phyloP scores from a whole-genome alignment of 768 basidiomycete species.

The Zangia roseola region DNA sequence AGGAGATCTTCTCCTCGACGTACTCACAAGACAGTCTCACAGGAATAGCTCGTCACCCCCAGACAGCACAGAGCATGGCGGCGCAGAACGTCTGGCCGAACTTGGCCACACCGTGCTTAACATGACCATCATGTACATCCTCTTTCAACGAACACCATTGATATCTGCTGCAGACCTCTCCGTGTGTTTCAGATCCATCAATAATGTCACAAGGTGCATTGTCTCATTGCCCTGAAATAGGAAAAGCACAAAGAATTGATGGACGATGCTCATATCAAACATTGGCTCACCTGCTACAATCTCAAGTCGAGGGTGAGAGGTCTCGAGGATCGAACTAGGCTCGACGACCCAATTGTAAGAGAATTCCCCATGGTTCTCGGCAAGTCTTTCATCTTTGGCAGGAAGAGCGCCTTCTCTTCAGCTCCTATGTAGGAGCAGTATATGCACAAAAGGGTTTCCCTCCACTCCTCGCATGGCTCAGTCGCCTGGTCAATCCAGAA shows the following conservation, averaged over 20 bases:
- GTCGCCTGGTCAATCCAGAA: constrained; percentile 52
- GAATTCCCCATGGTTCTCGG: not conserved
- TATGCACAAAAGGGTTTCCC: constrained; percentile 54
- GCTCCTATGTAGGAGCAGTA: constrained; percentile 66
- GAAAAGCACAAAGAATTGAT: constrained; percentile 31
- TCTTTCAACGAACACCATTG: constrained; percentile 47
- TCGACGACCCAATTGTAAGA: constrained; percentile 39
- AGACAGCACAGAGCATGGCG: constrained; percentile 49
- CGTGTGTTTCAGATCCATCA: constrained; percentile 34
- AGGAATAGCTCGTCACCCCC: constrained; percentile 30
- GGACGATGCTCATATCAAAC: constrained; percentile 39
- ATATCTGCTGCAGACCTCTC: constrained; percentile 41
- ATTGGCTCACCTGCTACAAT: constrained; percentile 52
- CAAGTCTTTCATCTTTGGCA: constrained; percentile 25
- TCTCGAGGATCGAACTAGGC: constrained; percentile 34
- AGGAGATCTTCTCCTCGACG: constrained; percentile 57
- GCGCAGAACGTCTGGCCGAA: constrained; percentile 56
- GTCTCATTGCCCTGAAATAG: constrained; percentile 12
- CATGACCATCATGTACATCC: constrained; percentile 49
- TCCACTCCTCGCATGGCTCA: constrained; percentile 56
- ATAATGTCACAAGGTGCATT: not conserved
- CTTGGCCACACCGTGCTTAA: constrained; percentile 55
- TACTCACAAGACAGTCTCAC: constrained; percentile 51
- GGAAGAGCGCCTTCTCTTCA: constrained; percentile 57
- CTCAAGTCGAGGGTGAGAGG: constrained; percentile 55